Base-by-base conservation (phyloP, 164 flowering plant genomes). In the Brasenia schreberi region DNA sequence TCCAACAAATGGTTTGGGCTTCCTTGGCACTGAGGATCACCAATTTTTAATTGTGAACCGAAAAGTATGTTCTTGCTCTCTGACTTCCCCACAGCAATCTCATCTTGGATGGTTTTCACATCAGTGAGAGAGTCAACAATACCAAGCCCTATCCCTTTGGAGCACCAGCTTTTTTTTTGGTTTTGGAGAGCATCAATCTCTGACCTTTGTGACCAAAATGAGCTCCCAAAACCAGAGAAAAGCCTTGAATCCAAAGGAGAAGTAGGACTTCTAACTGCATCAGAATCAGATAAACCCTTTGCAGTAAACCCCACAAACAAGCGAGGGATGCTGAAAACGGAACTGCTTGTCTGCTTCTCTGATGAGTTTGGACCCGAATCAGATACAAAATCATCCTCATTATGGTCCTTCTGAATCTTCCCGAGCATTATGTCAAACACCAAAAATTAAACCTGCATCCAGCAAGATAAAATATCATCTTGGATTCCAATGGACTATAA, bases 191-290 rank as follows among this genome's bases (percentile, higher is more conserved):
- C 84, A 66, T 76, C 77, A 45, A 64, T 64, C 39, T 71, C 59
- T 19, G 76, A 65, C 63, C 71, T 79, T 7, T 81, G 83, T 33
- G 84, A 76, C 72, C 84, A 77, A 73, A 77, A 75, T n/a, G 86
- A 78, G 65, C 72, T 84, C 19, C 86, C 76, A 42, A 49, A 49
- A 14, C 12, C 56, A 49, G 86, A 73, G 64, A 87, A 80, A 16
- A 80, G 64, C 73, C 75, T 87, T 61, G 79, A 81, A 72, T 91
- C 97, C 63, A 91, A 79, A 23, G 97, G 89, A 65, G 96, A 89
- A 10, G 88, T 91, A 9, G 97, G 96, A 71, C 97, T 91, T 66
- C 82, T 81, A 61, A 80, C 81, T 56, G 93, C 83, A 69, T 91
- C 96, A 77, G 77, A 78, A 67, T 91, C 97, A 43, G 86, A 75